Base-by-base conservation (phyloP, 1,139 yeast genomes). In the Sugiyamaella novakii region DNA sequence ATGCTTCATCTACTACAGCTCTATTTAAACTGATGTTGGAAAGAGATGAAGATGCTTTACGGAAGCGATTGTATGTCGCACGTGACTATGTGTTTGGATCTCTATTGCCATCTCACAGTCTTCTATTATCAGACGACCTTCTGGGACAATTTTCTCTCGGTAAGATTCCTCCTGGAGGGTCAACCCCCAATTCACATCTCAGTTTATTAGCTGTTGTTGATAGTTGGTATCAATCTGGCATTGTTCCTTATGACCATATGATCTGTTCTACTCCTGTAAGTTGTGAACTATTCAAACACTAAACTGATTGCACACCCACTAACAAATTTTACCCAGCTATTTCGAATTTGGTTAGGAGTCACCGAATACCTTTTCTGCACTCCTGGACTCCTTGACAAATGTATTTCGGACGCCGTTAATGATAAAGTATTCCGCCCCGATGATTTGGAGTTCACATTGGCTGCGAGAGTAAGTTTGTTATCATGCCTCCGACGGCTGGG, bases 231-330 rank as follows among this genome's bases (percentile, higher is more conserved):
- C 83, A 83, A 56, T 70, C 88, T 43, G 86, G 85, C 1, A 88
- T 92, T 38, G 83, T 86, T 17, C 98, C 98, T 1, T 91, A 92
- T 63, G 97, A 91, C 64, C 98, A 92, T 67, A 91, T 91, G 71
- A 91, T 92, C 55, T 92, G 98, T 65, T 88, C 97, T 1, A 92
- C 98, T 0, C 98, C 98, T 8, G 47, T 50, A 46, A 29, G 50
- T 46, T 17, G n/a, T n/a, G n/a, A n/a, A n/a, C n/a, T n/a, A n/a
- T n/a, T n/a, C n/a, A n/a, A n/a, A n/a, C n/a, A n/a, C n/a, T n/a
- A n/a, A n/a, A n/a, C n/a, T n/a, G n/a, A n/a, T n/a, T n/a, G n/a
- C n/a, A n/a, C n/a, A n/a, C n/a, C n/a, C n/a, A n/a, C n/a, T n/a
- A n/a, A n/a, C n/a, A n/a, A n/a, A n/a, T n/a, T n/a, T n/a, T n/a